phyloP scores from a whole-genome alignment of 177 flowering plant species.

The Telopea speciosissima region DNA sequence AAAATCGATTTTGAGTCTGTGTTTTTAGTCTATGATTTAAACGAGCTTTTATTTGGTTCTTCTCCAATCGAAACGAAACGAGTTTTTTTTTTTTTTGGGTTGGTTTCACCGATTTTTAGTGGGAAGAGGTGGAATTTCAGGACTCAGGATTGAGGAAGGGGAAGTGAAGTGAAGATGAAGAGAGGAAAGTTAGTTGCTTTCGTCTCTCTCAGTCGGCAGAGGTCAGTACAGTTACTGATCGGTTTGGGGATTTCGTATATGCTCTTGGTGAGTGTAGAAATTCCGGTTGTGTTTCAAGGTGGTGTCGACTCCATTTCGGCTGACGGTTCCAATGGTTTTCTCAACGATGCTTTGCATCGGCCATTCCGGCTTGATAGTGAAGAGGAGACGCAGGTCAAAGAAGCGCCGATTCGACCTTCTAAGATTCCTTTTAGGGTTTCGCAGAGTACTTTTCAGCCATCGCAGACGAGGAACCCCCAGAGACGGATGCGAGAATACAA shows the following conservation, averaged over 20 bases:
- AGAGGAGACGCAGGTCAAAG: conserved; percentile 30
- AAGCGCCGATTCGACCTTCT: conserved; percentile 34
- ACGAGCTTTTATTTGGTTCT: not conserved
- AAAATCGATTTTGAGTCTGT: not conserved
- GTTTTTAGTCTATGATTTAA: not conserved
- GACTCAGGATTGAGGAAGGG: too few relatives aligned
- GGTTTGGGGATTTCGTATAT: conserved; percentile 46
- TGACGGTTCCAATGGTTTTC: conserved; percentile 15
- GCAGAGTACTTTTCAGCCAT: not conserved
- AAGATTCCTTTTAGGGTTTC: conserved; percentile 15
- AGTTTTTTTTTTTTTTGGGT: too few relatives aligned
- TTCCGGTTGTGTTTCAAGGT: conserved; percentile 49
- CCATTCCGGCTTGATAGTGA: conserved; percentile 26
- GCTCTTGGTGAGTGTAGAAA: conserved; percentile 44
- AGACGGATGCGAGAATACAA: conserved; percentile 10
- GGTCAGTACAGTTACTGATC: conserved; percentile 49
- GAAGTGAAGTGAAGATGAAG: conserved; percentile 24
- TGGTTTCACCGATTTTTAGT: too few relatives aligned
- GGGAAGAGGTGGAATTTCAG: too few relatives aligned
- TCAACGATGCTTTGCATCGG: conserved; percentile 14
- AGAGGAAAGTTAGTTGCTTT: conserved; percentile 35
- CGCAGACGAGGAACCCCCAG: conserved; percentile 7
- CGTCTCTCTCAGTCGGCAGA: conserved; percentile 38
- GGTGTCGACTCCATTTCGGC: conserved; percentile 20
- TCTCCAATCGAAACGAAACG: not conserved